phyloP scores from a whole-genome alignment of 768 basidiomycete genomes.

The Cyclocybe aegerita region DNA sequence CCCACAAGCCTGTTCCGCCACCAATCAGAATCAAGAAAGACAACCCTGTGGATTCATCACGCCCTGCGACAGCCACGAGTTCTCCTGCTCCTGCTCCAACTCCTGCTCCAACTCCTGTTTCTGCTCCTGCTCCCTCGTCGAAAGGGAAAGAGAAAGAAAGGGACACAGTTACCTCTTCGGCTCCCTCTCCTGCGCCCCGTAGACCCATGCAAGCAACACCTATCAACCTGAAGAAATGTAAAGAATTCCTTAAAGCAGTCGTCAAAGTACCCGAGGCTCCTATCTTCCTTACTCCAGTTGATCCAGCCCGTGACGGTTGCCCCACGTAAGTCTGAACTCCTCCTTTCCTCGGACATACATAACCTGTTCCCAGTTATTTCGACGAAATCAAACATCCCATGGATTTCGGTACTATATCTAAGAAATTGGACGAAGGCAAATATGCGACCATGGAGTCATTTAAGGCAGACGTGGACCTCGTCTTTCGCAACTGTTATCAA shows the following conservation, averaged over 20 bases:
- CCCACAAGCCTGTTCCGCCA: constrained; percentile 20
- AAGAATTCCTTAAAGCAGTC: constrained; percentile 62
- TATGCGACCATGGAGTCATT: constrained; percentile 86
- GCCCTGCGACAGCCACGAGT: constrained; percentile 22
- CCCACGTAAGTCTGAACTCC: constrained; percentile 68
- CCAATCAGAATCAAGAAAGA: constrained; percentile 45
- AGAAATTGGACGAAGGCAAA: constrained; percentile 62
- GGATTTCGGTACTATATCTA: constrained; percentile 84
- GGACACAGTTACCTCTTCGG: too few species aligned
- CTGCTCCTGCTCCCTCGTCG: too few species aligned
- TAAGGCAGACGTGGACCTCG: constrained; percentile 73
- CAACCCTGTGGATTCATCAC: constrained; percentile 26
- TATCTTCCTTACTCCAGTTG: constrained; percentile 82
- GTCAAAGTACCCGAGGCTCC: constrained; percentile 61
- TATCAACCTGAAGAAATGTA: constrained; percentile 83
- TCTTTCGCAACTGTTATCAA: constrained; percentile 86
- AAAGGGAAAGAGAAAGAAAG: too few species aligned
- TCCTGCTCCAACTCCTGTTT: constrained; percentile 25
- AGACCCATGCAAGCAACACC: constrained; percentile 42
- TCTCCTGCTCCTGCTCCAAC: constrained; percentile 15
- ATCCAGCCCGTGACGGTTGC: constrained; percentile 80
- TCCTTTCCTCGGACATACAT: constrained; percentile 3
- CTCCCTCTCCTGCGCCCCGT: constrained; percentile 32
- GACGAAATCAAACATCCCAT: constrained; percentile 91
- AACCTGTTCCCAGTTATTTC: constrained; percentile 63